These are phyloP conservation scores for Prototheca wickerhamii DNA, from an alignment of 163 green algal species.

Conservation along the genomic window DNA sequence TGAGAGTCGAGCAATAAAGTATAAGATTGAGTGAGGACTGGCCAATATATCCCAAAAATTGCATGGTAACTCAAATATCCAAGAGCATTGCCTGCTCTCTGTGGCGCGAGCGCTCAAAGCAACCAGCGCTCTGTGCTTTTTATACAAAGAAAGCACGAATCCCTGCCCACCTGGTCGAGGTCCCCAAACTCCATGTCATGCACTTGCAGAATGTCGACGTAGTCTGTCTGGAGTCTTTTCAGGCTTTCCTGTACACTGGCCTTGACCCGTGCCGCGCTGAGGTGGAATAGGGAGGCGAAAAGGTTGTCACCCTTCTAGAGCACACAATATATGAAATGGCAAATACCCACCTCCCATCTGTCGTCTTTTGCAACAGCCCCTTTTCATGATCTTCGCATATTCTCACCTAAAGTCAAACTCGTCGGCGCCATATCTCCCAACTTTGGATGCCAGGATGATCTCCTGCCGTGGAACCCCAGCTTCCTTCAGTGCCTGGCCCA, in stretches of 20 bases:
- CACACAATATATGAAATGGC: not conserved
- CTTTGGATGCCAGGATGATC: conserved; percentile 82
- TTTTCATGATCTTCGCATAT: not conserved
- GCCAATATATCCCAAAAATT: not conserved
- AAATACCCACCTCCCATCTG: not conserved
- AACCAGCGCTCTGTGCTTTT: not conserved
- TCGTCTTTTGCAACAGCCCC: not conserved
- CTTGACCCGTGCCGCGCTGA: conserved; percentile 52
- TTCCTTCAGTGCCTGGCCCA: conserved; percentile 55
- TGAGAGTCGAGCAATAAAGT: conserved; percentile 16
- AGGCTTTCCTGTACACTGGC: conserved; percentile 68
- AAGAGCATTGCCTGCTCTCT: not conserved
- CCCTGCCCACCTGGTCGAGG: conserved; percentile 64
- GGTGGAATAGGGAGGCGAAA: not conserved
- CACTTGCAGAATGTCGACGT: conserved; percentile 87
- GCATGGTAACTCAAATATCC: not conserved
- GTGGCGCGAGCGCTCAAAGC: not conserved
- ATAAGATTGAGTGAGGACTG: not conserved
- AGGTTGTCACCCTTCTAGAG: not conserved
- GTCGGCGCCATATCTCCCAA: conserved; percentile 71
- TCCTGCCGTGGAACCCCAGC: conserved; percentile 65
- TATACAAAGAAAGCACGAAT: not conserved
- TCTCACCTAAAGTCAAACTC: conserved; percentile 66
- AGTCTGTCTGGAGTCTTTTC: conserved; percentile 57
- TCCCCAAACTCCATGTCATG: conserved; percentile 93